phyloP scores from a whole-genome alignment of 192 early-diverging fungal species.

The Umbelopsis vinacea region DNA sequence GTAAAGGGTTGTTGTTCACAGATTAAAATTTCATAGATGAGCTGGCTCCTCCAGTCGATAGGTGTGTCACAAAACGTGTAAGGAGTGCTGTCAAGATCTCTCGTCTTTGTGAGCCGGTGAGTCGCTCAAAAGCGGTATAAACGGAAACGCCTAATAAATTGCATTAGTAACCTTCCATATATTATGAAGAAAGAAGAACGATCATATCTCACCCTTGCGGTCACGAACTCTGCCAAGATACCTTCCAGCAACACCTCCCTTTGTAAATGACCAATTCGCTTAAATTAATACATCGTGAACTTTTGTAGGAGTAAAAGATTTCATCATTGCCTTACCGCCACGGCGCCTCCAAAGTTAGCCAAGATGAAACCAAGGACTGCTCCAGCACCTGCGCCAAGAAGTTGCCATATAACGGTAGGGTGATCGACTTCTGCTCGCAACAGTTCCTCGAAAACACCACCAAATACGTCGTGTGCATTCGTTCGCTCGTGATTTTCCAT shows the following conservation, averaged over 20 bases:
- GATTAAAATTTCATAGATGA: neutral
- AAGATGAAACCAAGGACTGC: constrained; percentile 40
- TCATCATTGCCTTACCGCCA: constrained; percentile 34
- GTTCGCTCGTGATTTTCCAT: constrained; percentile 17
- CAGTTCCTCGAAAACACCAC: constrained; percentile 41
- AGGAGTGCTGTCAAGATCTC: constrained; percentile 37
- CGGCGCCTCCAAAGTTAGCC: constrained; percentile 32
- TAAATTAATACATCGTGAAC: no score
- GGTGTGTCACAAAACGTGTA: constrained; percentile 23
- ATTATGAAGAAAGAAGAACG: neutral
- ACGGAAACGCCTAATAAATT: constrained; percentile 38
- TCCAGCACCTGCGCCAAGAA: constrained; percentile 36
- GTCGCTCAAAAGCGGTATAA: constrained; percentile 41
- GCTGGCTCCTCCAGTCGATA: neutral
- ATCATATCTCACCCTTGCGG: constrained; percentile 51
- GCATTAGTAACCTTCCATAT: neutral
- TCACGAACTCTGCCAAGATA: constrained; percentile 69
- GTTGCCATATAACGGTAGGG: constrained; percentile 33
- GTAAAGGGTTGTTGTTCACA: no score
- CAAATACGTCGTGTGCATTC: constrained; percentile 31
- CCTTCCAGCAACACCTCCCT: constrained; percentile 65
- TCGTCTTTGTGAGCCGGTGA: constrained; percentile 24
- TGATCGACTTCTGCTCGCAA: constrained; percentile 41
- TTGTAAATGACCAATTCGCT: constrained; percentile 1
- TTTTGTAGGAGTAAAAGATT: neutral